These are phyloP conservation scores for Xylariaceae sp. DNA, from an alignment of 2,329 filamentous ascomycete genomes.

Conservation along the genomic window DNA sequence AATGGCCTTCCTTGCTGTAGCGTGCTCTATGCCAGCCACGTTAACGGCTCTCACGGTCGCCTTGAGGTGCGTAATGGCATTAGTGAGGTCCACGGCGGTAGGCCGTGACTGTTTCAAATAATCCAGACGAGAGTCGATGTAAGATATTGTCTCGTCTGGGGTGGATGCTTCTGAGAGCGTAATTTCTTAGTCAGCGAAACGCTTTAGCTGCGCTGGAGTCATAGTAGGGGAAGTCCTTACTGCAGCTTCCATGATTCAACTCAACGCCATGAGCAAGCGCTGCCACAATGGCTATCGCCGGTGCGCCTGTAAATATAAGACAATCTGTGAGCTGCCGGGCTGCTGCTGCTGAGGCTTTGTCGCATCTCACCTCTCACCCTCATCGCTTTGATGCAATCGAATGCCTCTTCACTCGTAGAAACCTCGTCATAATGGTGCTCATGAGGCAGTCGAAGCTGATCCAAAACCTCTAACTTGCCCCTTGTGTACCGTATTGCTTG, in stretches of 20 bases:
- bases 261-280: constrained; percentile 88
- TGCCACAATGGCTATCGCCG: constrained; percentile 97
- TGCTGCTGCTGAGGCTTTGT: constrained; percentile 13
- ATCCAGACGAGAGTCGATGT: constrained; percentile 78
- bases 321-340: background rate
- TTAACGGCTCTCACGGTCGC: constrained; percentile 60
- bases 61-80: constrained; percentile 84
- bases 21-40: constrained; percentile 44
- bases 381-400: constrained; percentile 84
- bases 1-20: constrained; percentile 59
- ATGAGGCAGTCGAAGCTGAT: constrained; percentile 83
- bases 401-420: constrained; percentile 73
- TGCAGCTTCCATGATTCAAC: constrained; percentile 62
- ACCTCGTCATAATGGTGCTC: constrained; percentile 79
- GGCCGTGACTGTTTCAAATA: constrained; percentile 89
- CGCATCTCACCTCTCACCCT: constrained; percentile 62
- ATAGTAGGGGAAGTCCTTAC: constrained; percentile 43
- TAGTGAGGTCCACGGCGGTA: constrained; percentile 92
- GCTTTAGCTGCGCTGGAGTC: too few species aligned
- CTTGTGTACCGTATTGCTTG: constrained; percentile 79
- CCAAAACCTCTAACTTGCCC: constrained; percentile 76
- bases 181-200: constrained; percentile 1
- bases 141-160: constrained; percentile 65
- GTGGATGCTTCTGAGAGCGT: constrained; percentile 44
- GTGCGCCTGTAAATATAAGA: constrained; percentile 63